Evolutionary conservation across 768 basidiomycete genomes (phyloP), one percentile per base, ranked within the genome.

Genomic region (Naganishia vaughanmartiniae): DNA sequence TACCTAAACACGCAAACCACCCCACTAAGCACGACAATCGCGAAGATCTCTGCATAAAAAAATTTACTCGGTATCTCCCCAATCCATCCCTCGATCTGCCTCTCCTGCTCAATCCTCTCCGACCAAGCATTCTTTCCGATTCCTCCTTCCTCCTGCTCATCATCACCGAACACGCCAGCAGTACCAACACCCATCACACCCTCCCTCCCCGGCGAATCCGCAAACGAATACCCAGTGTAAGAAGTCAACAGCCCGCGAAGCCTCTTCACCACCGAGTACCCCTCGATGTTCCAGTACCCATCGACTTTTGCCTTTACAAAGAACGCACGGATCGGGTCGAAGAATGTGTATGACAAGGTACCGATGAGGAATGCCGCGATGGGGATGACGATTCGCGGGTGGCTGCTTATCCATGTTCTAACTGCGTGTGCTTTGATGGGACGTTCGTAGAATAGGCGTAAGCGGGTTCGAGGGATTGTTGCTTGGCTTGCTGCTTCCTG

Each of bases 271-370:
- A 90, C n/a, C 46, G 82, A 83, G 79, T 86, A 92, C 74, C 89
- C 71, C 87, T 95, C 82, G 21, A 76, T 31, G 72, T 95, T 89
- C 75, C 96, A 93, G 86, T 91, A 91, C 51, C 91, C 85, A 54
- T 89, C 83, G 75, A 96, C 84, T 76, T 92, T 91, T 30, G 87
- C 87, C 82, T 92, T 86, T 0, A 98, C 86, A 84, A 88, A 91
- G 70, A 92, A 83, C 2, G 88, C 86, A 31, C 95, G 89, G 51
- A 99, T 86, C 2, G 93, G 93, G 80, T 97, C 93, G 76, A 97
- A 96, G 65, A 97, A 87, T 7, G 91, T 89, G 78, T 95, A 96
- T 26, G 91, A 91, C 45, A 98, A 75, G 2, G 89, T 89, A 14
- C 93, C 95, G n/a, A 98, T 79, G 1, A 98, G 82, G 80, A 97